Conservation (phyloP, 2,329 filamentous ascomycete species). For the Arachnomyces sp. region DNA sequence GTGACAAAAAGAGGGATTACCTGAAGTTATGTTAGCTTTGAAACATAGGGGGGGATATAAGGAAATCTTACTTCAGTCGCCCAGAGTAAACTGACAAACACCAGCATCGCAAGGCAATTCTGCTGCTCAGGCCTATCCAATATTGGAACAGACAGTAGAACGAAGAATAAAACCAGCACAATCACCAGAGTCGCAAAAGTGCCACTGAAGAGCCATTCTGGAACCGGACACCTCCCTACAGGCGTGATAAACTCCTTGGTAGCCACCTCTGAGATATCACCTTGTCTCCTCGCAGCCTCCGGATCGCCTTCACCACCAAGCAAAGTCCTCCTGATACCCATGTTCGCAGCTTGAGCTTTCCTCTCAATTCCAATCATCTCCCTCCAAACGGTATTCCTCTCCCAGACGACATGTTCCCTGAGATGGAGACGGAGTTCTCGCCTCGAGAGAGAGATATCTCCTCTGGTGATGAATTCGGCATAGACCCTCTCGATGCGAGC, state of each 20-base stretch:
- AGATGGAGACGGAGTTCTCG: constrained; percentile 84
- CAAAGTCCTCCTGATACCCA: constrained; percentile 69
- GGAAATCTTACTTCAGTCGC: constrained; percentile 68
- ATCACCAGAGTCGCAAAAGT: constrained; percentile 69
- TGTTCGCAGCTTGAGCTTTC: constrained; percentile 84
- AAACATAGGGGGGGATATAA: not conserved
- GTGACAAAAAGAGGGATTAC: constrained; percentile 96
- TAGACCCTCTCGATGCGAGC: constrained; percentile 69
- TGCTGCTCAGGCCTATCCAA: constrained; percentile 85
- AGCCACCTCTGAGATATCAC: constrained; percentile 62
- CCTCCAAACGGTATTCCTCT: constrained; percentile 96
- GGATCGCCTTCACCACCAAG: constrained; percentile 66
- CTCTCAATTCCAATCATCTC: constrained; percentile 98
- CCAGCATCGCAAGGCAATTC: constrained; percentile 86
- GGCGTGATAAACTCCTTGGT: constrained; percentile 70
- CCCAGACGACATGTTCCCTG: constrained; percentile 96
- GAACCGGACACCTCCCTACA: constrained; percentile 65
- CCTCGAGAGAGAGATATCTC: constrained; percentile 66
- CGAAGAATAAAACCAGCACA: constrained; percentile 64
- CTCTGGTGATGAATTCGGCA: constrained; percentile 70
- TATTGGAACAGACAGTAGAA: constrained; percentile 67
- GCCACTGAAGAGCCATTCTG: constrained; percentile 73
- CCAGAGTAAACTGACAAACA: constrained; percentile 92
- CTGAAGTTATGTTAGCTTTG: constrained; percentile 33
- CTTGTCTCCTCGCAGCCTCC: constrained; percentile 64